Conservation (phyloP, 305 asterid genomes). For the Solanum chacoense region DNA sequence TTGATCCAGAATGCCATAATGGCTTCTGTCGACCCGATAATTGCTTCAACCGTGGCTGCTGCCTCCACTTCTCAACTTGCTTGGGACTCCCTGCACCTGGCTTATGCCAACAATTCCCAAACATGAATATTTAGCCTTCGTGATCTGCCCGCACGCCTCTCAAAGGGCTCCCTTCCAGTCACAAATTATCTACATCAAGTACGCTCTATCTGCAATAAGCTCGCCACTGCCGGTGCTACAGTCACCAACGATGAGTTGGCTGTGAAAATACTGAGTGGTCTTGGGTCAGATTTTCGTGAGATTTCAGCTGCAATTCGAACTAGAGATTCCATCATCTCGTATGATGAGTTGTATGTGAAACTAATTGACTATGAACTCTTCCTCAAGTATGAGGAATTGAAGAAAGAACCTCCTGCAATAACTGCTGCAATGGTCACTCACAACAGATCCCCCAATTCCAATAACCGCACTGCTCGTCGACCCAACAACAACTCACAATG, state of each 20-base stretch:
- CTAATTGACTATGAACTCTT: background rate
- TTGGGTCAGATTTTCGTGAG: background rate
- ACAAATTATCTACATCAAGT: background rate
- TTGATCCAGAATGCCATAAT: background rate
- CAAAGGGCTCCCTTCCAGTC: background rate
- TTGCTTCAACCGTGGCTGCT: background rate
- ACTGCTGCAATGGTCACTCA: background rate
- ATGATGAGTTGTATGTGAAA: background rate
- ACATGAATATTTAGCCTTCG: background rate
- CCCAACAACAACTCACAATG: background rate
- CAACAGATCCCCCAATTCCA: background rate
- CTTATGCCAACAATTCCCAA: background rate
- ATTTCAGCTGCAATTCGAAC: background rate
- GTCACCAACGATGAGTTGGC: background rate
- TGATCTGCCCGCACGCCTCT: background rate
- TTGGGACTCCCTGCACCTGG: background rate
- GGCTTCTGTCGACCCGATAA: background rate
- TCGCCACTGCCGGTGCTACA: background rate
- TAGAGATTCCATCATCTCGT: background rate
- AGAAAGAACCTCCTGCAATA: background rate
- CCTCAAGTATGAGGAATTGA: background rate
- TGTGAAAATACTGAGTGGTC: background rate
- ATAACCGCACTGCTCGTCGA: background rate
- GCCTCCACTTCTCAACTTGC: background rate
- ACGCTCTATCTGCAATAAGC: background rate